Percentiles rank a stretch among this genome's conserved stretches.
phyloP scores from a whole-genome alignment of 768 basidiomycete species.

The Amanita polypyramis region DNA sequence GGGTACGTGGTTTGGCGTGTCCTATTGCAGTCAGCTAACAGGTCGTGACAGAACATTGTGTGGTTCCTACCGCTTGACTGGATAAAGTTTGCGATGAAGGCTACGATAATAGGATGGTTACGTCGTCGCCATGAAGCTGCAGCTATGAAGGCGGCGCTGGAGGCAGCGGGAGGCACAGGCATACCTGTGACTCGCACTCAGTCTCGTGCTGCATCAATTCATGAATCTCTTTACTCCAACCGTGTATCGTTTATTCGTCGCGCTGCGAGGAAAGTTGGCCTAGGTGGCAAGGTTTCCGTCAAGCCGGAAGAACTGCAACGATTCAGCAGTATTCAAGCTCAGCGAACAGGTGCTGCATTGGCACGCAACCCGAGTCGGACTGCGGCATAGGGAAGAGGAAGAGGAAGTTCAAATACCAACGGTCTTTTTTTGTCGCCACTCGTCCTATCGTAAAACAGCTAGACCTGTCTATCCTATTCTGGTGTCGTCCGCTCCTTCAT shows the following conservation, averaged over 20 bases:
- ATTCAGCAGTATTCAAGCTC: conserved; percentile 81
- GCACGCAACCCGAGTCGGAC: conserved; percentile 70
- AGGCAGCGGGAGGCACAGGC: conserved; percentile 32
- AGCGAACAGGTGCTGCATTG: conserved; percentile 64
- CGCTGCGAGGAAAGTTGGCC: conserved; percentile 81
- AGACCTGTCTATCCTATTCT: conserved; percentile 7
- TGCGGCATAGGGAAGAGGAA: conserved; percentile 14
- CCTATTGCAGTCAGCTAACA: conserved; percentile 8
- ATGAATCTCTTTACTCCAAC: conserved; percentile 91
- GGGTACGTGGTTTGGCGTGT: conserved; percentile 44
- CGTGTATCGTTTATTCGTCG: conserved; percentile 90
- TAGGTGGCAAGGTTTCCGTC: conserved; percentile 70
- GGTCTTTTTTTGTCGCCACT: conserved; percentile 6
- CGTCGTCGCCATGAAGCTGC: conserved; percentile 54
- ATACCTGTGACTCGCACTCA: conserved; percentile 78
- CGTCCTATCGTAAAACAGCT: conserved; percentile 1
- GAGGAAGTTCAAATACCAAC: conserved; percentile 7
- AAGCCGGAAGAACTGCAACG: conserved; percentile 80
- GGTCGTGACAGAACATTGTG: conserved; percentile 61
- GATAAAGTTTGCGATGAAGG: conserved; percentile 96
- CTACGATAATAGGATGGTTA: conserved; percentile 77
- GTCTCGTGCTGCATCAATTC: conserved; percentile 81
- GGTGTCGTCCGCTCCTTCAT: conserved; percentile 5
- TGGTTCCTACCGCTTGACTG: conserved; percentile 96
- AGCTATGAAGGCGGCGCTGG: conserved; percentile 18